Evolutionary conservation across 2,329 filamentous ascomycete species (phyloP).

Genomic region (Raffaelea deltoideospora): DNA sequence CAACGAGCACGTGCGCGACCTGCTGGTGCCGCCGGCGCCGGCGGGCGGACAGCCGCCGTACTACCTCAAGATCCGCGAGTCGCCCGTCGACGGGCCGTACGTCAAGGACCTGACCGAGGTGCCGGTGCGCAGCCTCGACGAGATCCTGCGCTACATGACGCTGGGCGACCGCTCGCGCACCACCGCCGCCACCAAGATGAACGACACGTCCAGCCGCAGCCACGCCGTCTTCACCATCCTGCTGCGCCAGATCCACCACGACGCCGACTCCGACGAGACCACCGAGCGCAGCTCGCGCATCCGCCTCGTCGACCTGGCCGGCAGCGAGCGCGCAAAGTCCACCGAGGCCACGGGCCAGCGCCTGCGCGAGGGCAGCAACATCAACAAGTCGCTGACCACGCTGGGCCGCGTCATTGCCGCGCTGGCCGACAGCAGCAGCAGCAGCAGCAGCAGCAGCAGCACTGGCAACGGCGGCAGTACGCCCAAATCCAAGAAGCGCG

Average conservation of each 20-base stretch:
- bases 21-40: conserved; percentile 39
- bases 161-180: conserved; percentile 79
- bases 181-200: conserved; percentile 94
- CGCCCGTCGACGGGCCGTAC: conserved; percentile 93
- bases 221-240: conserved; percentile 98
- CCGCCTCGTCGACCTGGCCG: conserved; percentile 84
- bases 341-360: conserved; percentile 89
- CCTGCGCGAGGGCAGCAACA: conserved; percentile 88
- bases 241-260: conserved; percentile 95
- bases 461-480: no score
- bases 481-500: conserved; percentile 13
- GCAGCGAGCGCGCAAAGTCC: conserved; percentile 85
- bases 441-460: conserved; percentile 38
- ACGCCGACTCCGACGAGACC: conserved; percentile 92
- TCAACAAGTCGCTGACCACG: conserved; percentile 97
- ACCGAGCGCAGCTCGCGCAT: conserved; percentile 91
- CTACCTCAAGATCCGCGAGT: conserved; percentile 90
- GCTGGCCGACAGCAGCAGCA: conserved; percentile 43
- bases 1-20: conserved; percentile 90
- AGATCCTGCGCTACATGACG: conserved; percentile 84
- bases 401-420: conserved; percentile 92
- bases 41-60: conserved; percentile 62
- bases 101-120: conserved; percentile 96
- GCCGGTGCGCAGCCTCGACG: conserved; percentile 61
- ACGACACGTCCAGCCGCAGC: conserved; percentile 90